phyloP scores from a whole-genome alignment of 345 rosid genomes.

The Hibiscus trionum region DNA sequence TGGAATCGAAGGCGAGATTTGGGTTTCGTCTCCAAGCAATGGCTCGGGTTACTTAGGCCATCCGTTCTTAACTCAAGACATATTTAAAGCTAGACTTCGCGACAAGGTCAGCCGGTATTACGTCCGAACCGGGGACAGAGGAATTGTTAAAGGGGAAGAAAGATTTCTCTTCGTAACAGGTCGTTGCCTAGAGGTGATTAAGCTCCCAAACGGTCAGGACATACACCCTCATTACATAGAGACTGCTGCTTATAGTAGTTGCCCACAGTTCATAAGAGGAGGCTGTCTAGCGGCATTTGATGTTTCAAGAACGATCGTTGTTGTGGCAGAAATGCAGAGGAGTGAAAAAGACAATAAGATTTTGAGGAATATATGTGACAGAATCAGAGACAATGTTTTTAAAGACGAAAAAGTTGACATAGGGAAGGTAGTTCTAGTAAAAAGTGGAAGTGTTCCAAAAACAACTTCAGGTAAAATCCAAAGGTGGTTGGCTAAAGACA shows the following conservation, averaged over 20 bases:
- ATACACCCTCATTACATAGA: conserved; percentile 54
- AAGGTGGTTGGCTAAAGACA: conserved; percentile 47
- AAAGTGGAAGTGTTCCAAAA: conserved; percentile 36
- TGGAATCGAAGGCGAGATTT: conserved; percentile 55
- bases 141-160: conserved; percentile 39
- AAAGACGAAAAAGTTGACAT: conserved; percentile 29
- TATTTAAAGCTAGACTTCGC: conserved; percentile 33
- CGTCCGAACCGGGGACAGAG: conserved; percentile 49
- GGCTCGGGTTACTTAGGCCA: conserved; percentile 48
- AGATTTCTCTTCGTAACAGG: conserved; percentile 50
- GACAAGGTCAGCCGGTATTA: conserved; percentile 21
- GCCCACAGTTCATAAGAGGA: conserved; percentile 35
- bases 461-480: conserved; percentile 57
- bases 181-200: conserved; percentile 38
- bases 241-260: conserved; percentile 29
- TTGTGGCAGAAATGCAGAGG: conserved; percentile 47
- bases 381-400: conserved; percentile 25
- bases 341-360: conserved; percentile 14
- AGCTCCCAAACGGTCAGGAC: conserved; percentile 19
- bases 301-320: conserved; percentile 20
- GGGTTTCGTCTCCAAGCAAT: conserved; percentile 67
- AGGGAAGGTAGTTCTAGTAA: conserved; percentile 42
- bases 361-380: conserved; percentile 30
- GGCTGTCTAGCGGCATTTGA: conserved; percentile 47
- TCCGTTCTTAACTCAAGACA: conserved; percentile 38